Percentiles rank a stretch among this genome's conserved stretches.
Evolutionary conservation across 1,139 yeast genomes (phyloP).

Genomic region (Yamadazyma dushanensis): DNA sequence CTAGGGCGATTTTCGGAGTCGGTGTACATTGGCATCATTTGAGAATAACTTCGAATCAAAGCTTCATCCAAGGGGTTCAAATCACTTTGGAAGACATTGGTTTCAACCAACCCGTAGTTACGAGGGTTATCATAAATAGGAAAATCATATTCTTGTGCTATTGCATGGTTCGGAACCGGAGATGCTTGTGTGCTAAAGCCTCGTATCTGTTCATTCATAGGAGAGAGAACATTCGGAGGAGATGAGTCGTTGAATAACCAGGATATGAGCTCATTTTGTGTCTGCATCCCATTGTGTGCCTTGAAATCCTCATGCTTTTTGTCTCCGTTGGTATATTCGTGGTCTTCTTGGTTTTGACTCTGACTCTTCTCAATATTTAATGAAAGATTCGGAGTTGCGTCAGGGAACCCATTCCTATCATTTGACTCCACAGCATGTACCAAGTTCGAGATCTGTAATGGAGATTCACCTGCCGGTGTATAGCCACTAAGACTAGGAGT

Average conservation of each 20-base stretch:
- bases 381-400: not conserved
- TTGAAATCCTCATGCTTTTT: not conserved
- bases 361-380: not conserved
- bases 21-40: constrained; percentile 2
- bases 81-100: constrained; percentile 36
- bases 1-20: not conserved
- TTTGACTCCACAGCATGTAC: constrained; percentile 16
- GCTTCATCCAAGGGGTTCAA: constrained; percentile 44
- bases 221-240: constrained; percentile 13
- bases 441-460: constrained; percentile 22
- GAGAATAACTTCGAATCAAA: constrained; percentile 20
- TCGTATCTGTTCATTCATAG: constrained; percentile 5
- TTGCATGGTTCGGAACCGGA: not conserved
- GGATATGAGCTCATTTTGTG: constrained; percentile 39
- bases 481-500: constrained; percentile 1
- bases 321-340: not conserved
- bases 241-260: constrained; percentile 40
- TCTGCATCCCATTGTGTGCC: constrained; percentile 16
- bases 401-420: constrained; percentile 1
- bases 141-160: constrained; percentile 1
- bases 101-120: constrained; percentile 21
- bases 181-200: not conserved
- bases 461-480: constrained; percentile 13
- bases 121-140: constrained; percentile 2
- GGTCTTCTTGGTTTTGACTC: no score